Percentiles rank a stretch among this genome's conserved stretches.
phyloP scores from a whole-genome alignment of 345 rosid genomes.

The Lepidium aucheri region DNA sequence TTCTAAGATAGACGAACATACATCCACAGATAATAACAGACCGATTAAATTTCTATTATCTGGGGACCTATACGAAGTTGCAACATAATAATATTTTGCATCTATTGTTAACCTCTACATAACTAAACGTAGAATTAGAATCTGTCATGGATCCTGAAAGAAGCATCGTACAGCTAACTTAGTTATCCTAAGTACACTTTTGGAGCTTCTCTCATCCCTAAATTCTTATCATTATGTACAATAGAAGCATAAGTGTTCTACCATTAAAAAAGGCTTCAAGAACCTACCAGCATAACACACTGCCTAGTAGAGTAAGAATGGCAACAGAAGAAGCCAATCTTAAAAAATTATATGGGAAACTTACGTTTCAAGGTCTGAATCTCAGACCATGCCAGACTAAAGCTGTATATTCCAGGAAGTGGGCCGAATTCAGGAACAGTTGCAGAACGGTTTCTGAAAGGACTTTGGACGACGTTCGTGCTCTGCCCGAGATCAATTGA shows the following conservation, averaged over 20 bases:
- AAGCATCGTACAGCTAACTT: background rate
- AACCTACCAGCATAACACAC: background rate
- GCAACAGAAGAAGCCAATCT: background rate
- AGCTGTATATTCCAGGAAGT: constrained; percentile 45
- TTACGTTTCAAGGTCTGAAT: constrained; percentile 57
- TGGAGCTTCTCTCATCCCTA: background rate
- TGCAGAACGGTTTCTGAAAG: constrained; percentile 29
- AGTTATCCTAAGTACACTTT: background rate
- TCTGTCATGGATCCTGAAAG: background rate
- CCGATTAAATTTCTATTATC: background rate
- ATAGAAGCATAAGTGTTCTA: too few relatives aligned
- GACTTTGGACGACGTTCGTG: constrained; percentile 36
- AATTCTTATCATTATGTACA: background rate
- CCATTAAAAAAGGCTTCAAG: constrained; percentile 5
- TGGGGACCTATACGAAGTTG: background rate
- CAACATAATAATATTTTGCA: background rate
- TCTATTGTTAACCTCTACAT: background rate
- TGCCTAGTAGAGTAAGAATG: background rate
- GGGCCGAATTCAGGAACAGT: constrained; percentile 36
- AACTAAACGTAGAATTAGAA: background rate
- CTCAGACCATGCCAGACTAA: constrained; percentile 59
- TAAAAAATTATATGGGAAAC: constrained; percentile 17
- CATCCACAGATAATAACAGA: background rate
- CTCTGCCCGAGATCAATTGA: constrained; percentile 50
- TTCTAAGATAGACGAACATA: background rate